These are phyloP conservation scores for Quercus glauca DNA, from an alignment of 306 rosid genomes.

Conservation along the genomic window DNA sequence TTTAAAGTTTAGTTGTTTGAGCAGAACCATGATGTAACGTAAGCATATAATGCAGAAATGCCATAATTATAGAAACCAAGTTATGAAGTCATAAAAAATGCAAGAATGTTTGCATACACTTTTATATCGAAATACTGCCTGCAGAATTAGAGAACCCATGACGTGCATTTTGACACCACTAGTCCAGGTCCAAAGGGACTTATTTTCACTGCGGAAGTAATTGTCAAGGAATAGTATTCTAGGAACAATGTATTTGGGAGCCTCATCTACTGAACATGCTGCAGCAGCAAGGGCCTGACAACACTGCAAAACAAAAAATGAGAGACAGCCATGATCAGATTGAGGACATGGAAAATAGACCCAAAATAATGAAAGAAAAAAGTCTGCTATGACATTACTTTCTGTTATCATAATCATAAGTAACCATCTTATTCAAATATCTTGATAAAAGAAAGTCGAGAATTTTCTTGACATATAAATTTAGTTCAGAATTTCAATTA, in stretches of 20 bases:
- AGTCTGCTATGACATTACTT: not conserved
- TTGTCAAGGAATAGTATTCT: conserved; percentile 78
- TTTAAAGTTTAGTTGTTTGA: not conserved
- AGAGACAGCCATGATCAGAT: conserved; percentile 13
- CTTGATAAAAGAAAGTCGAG: not conserved
- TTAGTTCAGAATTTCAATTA: conserved; percentile 12
- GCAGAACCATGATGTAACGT: not conserved
- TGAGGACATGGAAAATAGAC: conserved; percentile 8
- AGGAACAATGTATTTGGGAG: conserved; percentile 69
- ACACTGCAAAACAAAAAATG: conserved; percentile 51
- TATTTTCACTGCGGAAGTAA: conserved; percentile 58
- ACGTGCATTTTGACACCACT: conserved; percentile 57
- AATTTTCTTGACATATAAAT: not conserved
- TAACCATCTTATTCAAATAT: not conserved
- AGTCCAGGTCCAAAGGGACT: conserved; percentile 73
- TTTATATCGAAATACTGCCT: conserved; percentile 51
- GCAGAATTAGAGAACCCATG: conserved; percentile 87
- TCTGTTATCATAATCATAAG: not conserved
- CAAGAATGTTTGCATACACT: conserved; percentile 31
- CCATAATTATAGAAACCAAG: not conserved
- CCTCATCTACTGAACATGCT: conserved; percentile 50
- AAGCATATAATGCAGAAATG: not conserved
- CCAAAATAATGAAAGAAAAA: conserved; percentile 22
- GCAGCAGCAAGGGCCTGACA: conserved; percentile 76
- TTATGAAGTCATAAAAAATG: not conserved